Evolutionary conservation across 2,329 filamentous ascomycete species (phyloP).

Genomic region (Tolypocladium ophioglossoides): DNA sequence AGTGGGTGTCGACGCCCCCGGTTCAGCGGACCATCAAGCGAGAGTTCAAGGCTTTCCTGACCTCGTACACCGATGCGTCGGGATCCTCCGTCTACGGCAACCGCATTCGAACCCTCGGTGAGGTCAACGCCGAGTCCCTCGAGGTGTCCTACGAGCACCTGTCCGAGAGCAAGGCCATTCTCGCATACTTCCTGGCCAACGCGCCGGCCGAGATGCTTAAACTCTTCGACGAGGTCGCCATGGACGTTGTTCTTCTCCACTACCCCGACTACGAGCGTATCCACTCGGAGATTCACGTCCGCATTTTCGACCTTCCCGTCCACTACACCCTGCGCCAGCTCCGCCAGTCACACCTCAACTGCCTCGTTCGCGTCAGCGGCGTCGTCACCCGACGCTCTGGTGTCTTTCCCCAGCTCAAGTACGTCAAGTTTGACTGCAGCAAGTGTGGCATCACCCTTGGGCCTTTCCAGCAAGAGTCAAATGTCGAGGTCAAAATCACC

Average conservation of each 20-base stretch:
- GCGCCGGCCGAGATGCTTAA: slow-evolving; percentile 91
- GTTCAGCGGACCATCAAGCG: slow-evolving; percentile 90
- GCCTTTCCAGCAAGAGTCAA: slow-evolving; percentile 95
- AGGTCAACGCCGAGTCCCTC: slow-evolving; percentile 90
- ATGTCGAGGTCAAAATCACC: slow-evolving; percentile 88
- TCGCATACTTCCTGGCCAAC: slow-evolving; percentile 94
- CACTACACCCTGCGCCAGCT: slow-evolving; percentile 92
- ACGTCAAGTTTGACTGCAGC: slow-evolving; percentile 93
- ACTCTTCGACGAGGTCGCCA: slow-evolving; percentile 91
- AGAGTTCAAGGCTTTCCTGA: slow-evolving; percentile 96
- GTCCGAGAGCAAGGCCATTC: slow-evolving; percentile 78
- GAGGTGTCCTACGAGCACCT: slow-evolving; percentile 95
- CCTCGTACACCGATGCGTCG: slow-evolving; percentile 84
- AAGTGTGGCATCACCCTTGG: slow-evolving; percentile 90
- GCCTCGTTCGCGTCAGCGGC: slow-evolving; percentile 84
- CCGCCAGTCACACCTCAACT: slow-evolving; percentile 92
- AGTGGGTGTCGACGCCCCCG: slow-evolving; percentile 85
- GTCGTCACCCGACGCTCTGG: slow-evolving; percentile 91
- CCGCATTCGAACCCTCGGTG: slow-evolving; percentile 88
- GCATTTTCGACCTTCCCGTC: slow-evolving; percentile 88
- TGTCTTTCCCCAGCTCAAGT: slow-evolving; percentile 96
- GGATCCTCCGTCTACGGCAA: slow-evolving; percentile 91
- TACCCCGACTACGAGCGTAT: slow-evolving; percentile 98
- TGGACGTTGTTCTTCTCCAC: slow-evolving; percentile 91
- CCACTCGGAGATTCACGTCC: slow-evolving; percentile 94